Conservation (phyloP, 805 yeast genomes). For the Spathaspora girioi region DNA sequence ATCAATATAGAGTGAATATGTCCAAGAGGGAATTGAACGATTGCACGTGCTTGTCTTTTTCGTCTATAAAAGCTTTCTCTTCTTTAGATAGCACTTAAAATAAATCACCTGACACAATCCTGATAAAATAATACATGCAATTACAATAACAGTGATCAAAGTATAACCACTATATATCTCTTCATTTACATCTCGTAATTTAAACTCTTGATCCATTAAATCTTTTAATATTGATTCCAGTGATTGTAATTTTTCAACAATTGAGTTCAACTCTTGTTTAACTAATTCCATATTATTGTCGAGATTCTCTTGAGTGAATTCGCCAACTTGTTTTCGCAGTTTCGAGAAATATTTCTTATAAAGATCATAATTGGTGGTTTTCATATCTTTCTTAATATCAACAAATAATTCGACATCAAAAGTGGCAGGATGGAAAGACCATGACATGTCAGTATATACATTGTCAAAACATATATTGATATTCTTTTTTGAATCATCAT, state of each 20-base stretch:
- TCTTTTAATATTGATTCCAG: constrained; percentile 24
- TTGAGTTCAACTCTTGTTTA: constrained; percentile 27
- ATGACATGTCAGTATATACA: constrained; percentile 36
- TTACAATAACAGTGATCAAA: constrained; percentile 20
- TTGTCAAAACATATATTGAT: constrained; percentile 42
- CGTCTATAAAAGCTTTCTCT: constrained; percentile 12
- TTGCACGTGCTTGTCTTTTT: neutral
- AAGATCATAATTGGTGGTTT: constrained; percentile 30
- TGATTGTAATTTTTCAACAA: constrained; percentile 25
- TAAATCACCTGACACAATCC: constrained; percentile 31
- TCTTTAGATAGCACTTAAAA: constrained; percentile 26
- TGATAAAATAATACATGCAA: constrained; percentile 22
- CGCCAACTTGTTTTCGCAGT: constrained; percentile 1
- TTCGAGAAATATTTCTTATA: constrained; percentile 24
- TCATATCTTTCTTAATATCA: constrained; percentile 29
- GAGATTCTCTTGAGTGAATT: constrained; percentile 19
- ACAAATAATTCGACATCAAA: constrained; percentile 33
- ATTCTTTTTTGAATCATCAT: constrained; percentile 19
- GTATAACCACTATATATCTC: constrained; percentile 33
- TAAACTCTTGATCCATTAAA: constrained; percentile 30
- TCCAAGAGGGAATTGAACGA: neutral
- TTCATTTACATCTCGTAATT: constrained; percentile 37
- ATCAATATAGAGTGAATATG: neutral
- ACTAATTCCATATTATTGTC: constrained; percentile 25
- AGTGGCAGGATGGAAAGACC: constrained; percentile 34